Conservation (phyloP, 805 yeast genomes). For the Debaryomyces maramus region DNA sequence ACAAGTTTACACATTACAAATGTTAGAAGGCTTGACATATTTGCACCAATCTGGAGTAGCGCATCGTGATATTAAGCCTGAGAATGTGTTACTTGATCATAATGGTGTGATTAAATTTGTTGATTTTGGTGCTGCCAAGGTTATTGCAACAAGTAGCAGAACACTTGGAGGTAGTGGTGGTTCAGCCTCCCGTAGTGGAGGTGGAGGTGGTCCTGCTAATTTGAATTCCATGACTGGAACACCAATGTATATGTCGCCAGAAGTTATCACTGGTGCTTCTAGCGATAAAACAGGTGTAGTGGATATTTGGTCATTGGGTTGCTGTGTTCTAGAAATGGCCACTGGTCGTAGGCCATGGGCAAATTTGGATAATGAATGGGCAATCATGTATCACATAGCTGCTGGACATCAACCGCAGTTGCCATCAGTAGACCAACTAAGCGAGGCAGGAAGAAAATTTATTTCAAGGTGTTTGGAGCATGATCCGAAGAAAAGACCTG, state of each 20-base stretch:
- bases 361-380: conserved; percentile 94
- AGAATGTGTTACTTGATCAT: conserved; percentile 84
- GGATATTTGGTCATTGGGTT: conserved; percentile 97
- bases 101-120: conserved; percentile 93
- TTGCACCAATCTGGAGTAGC: conserved; percentile 92
- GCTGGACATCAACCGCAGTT: conserved; percentile 89
- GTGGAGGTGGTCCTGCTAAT: conserved; percentile 20
- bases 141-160: conserved; percentile 62
- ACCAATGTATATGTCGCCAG: conserved; percentile 99
- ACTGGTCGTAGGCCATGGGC: conserved; percentile 98
- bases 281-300: conserved; percentile 61
- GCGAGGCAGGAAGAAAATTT: conserved; percentile 70
- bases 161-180: conserved; percentile 29
- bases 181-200: conserved; percentile 15
- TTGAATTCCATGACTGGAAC: conserved; percentile 77
- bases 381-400: conserved; percentile 97
- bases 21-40: conserved; percentile 94
- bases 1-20: conserved; percentile 85
- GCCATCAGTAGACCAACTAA: conserved; percentile 76
- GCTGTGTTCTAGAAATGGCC: conserved; percentile 94
- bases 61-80: conserved; percentile 97
- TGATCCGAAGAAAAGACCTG: conserved; percentile 76
- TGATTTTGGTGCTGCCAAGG: conserved; percentile 97
- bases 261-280: conserved; percentile 78
- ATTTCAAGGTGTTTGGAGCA: conserved; percentile 74